Conservation (phyloP, 1,284 basidiomycete genomes). For the Trametes polyzona region DNA sequence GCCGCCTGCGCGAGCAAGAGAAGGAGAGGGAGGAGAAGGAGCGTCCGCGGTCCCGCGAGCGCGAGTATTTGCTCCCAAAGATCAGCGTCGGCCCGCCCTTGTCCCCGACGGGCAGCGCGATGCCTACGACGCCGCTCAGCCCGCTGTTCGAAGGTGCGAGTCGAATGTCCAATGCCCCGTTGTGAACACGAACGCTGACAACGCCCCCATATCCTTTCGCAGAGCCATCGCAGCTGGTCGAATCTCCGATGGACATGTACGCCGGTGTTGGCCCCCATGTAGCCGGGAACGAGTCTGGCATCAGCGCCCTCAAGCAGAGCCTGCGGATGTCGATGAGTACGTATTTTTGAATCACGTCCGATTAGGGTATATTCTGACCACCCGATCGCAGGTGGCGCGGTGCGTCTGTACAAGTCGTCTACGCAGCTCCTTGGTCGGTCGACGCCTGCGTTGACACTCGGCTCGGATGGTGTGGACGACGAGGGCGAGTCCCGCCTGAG, state of each 20-base stretch:
- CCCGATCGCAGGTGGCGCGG: conserved; percentile 52
- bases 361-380: not conserved
- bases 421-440: conserved; percentile 39
- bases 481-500: conserved; percentile 27
- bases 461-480: conserved; percentile 25
- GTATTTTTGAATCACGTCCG: conserved; percentile 15
- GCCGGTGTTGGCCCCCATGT: not conserved
- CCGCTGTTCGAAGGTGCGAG: conserved; percentile 34
- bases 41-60: no score
- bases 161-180: no score
- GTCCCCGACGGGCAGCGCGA: conserved; percentile 24
- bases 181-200: not conserved
- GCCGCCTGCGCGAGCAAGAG: no score
- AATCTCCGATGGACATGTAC: conserved; percentile 17
- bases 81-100: conserved; percentile 25
- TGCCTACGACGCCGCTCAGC: conserved; percentile 31
- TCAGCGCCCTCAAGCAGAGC: conserved; percentile 59
- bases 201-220: no score
- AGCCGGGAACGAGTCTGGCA: conserved; percentile 35
- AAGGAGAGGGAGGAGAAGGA: conserved; percentile 32
- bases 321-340: conserved; percentile 73
- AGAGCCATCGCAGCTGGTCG: conserved; percentile 32
- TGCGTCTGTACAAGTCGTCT: conserved; percentile 57
- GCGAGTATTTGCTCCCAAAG: conserved; percentile 23
- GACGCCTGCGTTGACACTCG: conserved; percentile 24